A percentile compares a stretch with the other conserved stretches of the same genome.
These are phyloP conservation scores for Pyrenophora graminea DNA, from an alignment of 2,329 filamentous ascomycete species.

Conservation along the genomic window DNA sequence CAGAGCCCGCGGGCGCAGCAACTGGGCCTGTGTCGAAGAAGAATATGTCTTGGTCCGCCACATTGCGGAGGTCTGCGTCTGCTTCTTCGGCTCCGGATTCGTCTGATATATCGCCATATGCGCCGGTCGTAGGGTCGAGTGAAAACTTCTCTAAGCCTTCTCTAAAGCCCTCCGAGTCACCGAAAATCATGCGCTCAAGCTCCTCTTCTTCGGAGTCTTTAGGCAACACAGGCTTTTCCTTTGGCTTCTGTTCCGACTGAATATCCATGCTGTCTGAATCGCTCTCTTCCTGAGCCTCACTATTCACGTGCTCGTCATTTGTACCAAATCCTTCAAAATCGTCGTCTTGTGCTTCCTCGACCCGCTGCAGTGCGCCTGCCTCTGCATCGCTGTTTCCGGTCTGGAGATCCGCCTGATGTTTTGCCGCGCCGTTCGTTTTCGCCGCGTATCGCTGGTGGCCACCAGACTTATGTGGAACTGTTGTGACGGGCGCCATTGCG, in stretches of 20 bases:
- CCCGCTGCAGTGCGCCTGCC: constrained; percentile 27
- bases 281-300: constrained; percentile 16
- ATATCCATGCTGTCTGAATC: constrained; percentile 30
- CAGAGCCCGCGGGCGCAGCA: constrained; percentile 47
- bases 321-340: constrained; percentile 36
- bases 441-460: constrained; percentile 28
- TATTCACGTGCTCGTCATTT: constrained; percentile 11
- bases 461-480: constrained; percentile 26
- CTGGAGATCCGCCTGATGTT: constrained; percentile 24
- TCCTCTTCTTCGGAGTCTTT: constrained; percentile 85
- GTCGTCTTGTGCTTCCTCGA: constrained; percentile 20
- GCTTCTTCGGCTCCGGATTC: constrained; percentile 53
- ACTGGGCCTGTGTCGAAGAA: constrained; percentile 72
- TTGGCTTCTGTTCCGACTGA: constrained; percentile 24
- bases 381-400: constrained; percentile 30
- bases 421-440: constrained; percentile 14
- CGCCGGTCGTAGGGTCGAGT: constrained; percentile 46
- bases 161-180: constrained; percentile 81
- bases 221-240: constrained; percentile 49
- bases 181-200: constrained; percentile 85
- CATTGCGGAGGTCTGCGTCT: constrained; percentile 57
- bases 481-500: constrained; percentile 38
- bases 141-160: constrained; percentile 69
- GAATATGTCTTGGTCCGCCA: constrained; percentile 84
- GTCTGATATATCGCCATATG: constrained; percentile 37